phyloP scores from a whole-genome alignment of 495 filamentous ascomycete species.

The Lasiosphaeriaceae sp. region DNA sequence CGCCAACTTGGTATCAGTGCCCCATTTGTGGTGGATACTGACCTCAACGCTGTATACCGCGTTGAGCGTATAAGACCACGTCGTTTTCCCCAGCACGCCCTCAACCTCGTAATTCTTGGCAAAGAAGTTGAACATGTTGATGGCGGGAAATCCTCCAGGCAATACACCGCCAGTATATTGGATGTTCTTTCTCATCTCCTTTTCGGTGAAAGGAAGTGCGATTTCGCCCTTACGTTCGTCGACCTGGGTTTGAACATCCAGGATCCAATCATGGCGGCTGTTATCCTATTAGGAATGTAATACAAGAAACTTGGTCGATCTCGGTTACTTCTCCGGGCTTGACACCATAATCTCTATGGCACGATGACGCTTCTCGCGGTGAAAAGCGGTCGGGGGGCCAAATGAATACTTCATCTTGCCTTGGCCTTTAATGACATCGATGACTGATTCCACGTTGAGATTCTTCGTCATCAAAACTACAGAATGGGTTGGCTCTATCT shows the following conservation, averaged over 20 bases:
- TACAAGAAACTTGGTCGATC: background rate
- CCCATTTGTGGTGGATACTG: constrained; percentile 10
- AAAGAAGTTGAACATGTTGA: constrained; percentile 4
- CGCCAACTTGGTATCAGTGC: background rate
- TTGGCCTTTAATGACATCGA: constrained; percentile 1
- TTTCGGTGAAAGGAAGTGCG: background rate
- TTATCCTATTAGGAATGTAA: background rate
- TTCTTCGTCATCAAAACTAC: constrained; percentile 19
- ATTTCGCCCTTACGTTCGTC: background rate
- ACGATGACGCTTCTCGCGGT: constrained; percentile 11
- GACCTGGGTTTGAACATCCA: constrained; percentile 14
- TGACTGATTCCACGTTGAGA: constrained; percentile 12
- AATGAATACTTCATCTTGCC: constrained; percentile 2
- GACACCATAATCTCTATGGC: constrained; percentile 29
- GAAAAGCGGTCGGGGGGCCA: constrained; percentile 6
- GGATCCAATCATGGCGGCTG: constrained; percentile 21
- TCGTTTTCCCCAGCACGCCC: constrained; percentile 11
- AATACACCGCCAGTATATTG: background rate
- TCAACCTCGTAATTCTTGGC: background rate
- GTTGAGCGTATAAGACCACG: constrained; percentile 10
- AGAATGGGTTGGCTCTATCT: background rate
- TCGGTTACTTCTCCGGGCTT: constrained; percentile 39
- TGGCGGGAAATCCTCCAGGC: background rate
- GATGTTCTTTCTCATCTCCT: background rate
- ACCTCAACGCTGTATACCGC: constrained; percentile 16